phyloP scores from a whole-genome alignment of 805 yeast species.

The Candida peoriensis region DNA sequence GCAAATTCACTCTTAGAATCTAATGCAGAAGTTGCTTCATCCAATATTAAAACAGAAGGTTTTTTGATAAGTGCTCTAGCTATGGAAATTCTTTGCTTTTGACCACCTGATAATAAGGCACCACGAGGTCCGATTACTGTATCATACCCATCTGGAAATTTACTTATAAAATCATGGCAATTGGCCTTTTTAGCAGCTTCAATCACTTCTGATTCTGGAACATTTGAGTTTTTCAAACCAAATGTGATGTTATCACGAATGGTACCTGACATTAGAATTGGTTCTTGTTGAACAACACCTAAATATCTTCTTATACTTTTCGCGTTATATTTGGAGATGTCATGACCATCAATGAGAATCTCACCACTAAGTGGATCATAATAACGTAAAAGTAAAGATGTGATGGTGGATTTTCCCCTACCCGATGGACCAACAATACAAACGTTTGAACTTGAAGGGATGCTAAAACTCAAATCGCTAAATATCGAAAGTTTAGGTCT shows the following conservation, averaged over 20 bases:
- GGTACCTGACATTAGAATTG: slow-evolving; percentile 74
- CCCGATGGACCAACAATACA: slow-evolving; percentile 89
- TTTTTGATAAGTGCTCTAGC: slow-evolving; percentile 77
- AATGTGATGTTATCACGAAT: slow-evolving; percentile 73
- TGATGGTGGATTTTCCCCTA: slow-evolving; percentile 82
- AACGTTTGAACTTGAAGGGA: slow-evolving; percentile 53
- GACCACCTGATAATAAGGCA: slow-evolving; percentile 82
- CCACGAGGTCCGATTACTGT: slow-evolving; percentile 68
- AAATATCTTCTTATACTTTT: slow-evolving; percentile 51
- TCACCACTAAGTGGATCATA: slow-evolving; percentile 44
- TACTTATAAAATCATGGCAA: slow-evolving; percentile 52
- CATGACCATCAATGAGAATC: slow-evolving; percentile 46
- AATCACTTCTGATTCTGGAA: slow-evolving; percentile 47
- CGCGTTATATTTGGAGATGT: slow-evolving; percentile 43
- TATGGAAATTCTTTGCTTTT: slow-evolving; percentile 79
- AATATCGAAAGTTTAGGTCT: slow-evolving; percentile 64
- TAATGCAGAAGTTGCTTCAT: slow-evolving; percentile 88
- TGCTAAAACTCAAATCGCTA: slow-evolving; percentile 39
- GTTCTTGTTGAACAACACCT: slow-evolving; percentile 75
- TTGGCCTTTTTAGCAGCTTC: slow-evolving; percentile 47
- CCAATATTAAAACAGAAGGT: slow-evolving; percentile 70
- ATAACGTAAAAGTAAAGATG: slow-evolving; percentile 52
- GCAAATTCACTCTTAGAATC: slow-evolving; percentile 72
- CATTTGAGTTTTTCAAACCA: slow-evolving; percentile 40
- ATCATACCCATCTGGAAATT: slow-evolving; percentile 60